Base-by-base conservation (phyloP, 768 basidiomycete genomes). In the Leccinum sublutescens region DNA sequence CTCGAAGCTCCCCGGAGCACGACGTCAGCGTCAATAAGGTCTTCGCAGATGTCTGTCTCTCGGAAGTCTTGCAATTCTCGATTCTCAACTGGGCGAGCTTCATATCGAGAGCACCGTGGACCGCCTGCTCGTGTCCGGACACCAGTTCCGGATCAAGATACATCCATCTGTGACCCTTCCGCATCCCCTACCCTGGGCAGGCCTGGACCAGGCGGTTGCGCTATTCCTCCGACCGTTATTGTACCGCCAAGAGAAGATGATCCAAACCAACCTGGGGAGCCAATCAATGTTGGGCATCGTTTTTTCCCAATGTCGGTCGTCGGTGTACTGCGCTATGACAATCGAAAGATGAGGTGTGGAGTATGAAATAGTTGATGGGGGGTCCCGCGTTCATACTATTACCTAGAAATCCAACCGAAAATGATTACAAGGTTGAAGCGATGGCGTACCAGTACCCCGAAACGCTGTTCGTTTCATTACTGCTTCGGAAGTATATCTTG, bases 41-140 rank as follows among this genome's bases (percentile, higher is more conserved):
- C 43, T 19, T 45, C 43, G 5, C 56, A 36, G 40, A 3, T 11
- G 4, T 66, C 68, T 3, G 9, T 48, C 25, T 67, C 70, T 8
- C 62, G 40, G 31, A 54, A n/a, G 11, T 68, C 70, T 4, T 31
- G 0, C 17, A 48, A 43, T 52, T 64, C 67, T 59, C 43, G 40
- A 55, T 55, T 25, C 19, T 69, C 71, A 3, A 21, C n/a, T 21
- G 71, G 67, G 10, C 67, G 68, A 33, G 52, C 59, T 1, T 67
- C 70, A 17, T 68, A 68, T 52, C 68, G 66, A 50, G 57, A 47
- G 8, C 56, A 71, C 45, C 63, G 2, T 23, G 71, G 66, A 7
- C 56, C 61, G 15, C 34, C 56, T 34, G 54, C 66, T 27, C 61
- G 55, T 19, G 31, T 27, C 47, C 64, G 61, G 34, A 60, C 55